Evolutionary conservation across 2,329 filamentous ascomycete species (phyloP), one percentile per base, ranked within the genome.

Genomic region (Epichloe typhina): DNA sequence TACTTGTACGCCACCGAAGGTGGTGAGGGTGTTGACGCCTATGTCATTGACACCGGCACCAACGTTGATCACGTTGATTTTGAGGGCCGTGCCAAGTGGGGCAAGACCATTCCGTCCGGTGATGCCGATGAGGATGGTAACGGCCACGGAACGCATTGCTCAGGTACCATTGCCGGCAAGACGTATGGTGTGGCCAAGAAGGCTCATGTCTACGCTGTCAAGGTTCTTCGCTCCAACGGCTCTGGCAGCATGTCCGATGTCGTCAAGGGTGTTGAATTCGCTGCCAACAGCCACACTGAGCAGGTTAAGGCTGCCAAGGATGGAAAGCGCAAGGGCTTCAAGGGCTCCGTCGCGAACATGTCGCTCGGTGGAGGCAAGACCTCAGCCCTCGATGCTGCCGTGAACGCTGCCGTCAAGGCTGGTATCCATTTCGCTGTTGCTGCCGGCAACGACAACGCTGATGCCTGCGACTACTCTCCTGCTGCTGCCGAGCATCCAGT

Each of bases 111-210:
- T 61, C 94, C 94, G 55, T 59, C 69, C 46, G 83, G 83, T 55
- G 90, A 98, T 66, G 83, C 78, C 47, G 93, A 98, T 66, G 77
- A 80, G 60, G 93, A 98, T 72, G 93, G 93, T 69, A 98, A 98
- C 63, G 93, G 93, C 55, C 93, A 98, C 76, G 93, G 93, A 63
- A 98, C 93, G 64, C 93, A 98, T 79, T 98, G 93, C 83, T 97
- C 93, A 57, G 93, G 93, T 62, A 98, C 94, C 56, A 84, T 98
- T 63, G 93, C 87, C 58, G 93, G 94, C 67, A 94, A 93, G 82
- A 96, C 95, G 77, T 98, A 95, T 67, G 93, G 93, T 80, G 93
- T 98, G 57, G 91, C 93, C 68, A 98, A 98, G 84, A 96, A 97
- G 82, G 93, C 94, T 66, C 83, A 88, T 61, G 77, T 98, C 69